A percentile compares a stretch with the other conserved stretches of the same genome.
These are phyloP conservation scores for Pseudomonodictys pantanalensis DNA, from an alignment of 495 filamentous ascomycete genomes.

Conservation along the genomic window DNA sequence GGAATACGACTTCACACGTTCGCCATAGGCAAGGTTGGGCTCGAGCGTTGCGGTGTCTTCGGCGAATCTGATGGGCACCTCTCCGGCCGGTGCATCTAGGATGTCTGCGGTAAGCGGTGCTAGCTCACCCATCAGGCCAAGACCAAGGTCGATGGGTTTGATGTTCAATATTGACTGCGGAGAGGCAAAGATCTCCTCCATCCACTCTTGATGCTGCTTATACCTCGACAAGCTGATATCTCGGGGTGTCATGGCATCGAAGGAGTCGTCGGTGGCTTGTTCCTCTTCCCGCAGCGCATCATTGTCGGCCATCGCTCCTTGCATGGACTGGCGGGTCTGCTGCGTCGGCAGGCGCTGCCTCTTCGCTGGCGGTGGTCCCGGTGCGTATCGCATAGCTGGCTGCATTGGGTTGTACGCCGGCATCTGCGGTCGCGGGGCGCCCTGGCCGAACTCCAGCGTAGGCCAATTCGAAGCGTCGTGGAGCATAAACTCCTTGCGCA, in stretches of 20 bases:
- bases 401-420: conserved; percentile 27
- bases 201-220: conserved; percentile 96
- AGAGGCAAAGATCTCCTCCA: conserved; percentile 93
- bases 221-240: conserved; percentile 84
- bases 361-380: conserved; percentile 51
- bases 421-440: conserved; percentile 27
- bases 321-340: background rate
- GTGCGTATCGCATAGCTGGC: conserved; percentile 21
- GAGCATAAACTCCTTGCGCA: conserved; percentile 91
- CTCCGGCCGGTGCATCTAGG: conserved; percentile 55
- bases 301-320: conserved; percentile 38
- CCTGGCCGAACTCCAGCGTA: conserved; percentile 64
- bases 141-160: conserved; percentile 77
- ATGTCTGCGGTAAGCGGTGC: conserved; percentile 77
- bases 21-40: conserved; percentile 16
- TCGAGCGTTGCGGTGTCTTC: conserved; percentile 22
- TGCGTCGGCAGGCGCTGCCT: conserved; percentile 34
- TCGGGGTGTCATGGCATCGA: conserved; percentile 82
- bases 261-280: conserved; percentile 79
- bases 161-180: conserved; percentile 81
- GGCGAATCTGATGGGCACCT: conserved; percentile 21
- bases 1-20: conserved; percentile 33
- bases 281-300: conserved; percentile 79
- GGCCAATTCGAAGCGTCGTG: conserved; percentile 88
- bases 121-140: conserved; percentile 84